Evolutionary conservation across 257 asterid genomes (phyloP), one percentile per base, ranked within the genome.

Genomic region (Avicennia marina): DNA sequence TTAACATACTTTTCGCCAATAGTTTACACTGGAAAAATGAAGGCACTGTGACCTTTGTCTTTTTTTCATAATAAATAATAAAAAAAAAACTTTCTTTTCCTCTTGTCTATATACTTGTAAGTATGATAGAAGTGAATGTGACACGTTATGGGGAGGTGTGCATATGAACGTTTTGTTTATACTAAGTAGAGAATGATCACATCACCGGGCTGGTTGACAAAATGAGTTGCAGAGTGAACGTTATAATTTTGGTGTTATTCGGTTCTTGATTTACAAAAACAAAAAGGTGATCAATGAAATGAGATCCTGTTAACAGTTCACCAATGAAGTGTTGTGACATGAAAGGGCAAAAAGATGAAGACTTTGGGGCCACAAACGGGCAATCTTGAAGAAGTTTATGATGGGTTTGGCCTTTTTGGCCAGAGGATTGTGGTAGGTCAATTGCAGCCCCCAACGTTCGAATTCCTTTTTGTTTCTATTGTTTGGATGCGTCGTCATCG

Each of bases 91-190:
- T 4, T 6, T n/a, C n/a, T n/a, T n/a, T n/a, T n/a, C n/a, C n/a
- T n/a, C n/a, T n/a, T n/a, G n/a, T n/a, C n/a, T n/a, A n/a, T n/a
- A n/a, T n/a, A n/a, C n/a, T n/a, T n/a, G n/a, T n/a, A n/a, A n/a
- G n/a, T n/a, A 44, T 2, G 67, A 52, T 63, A 42, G 47, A 68
- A 60, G 66, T 40, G 81, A 68, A 66, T 56, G 79, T 47, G 78
- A 34, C 59, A 78, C 72, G 75, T 80, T 81, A 51, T 87, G 55
- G 94, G 86, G 72, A 13, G 62, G 32, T 60, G 95, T 72, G 94
- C 85, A 75, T 48, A 41, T 49, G 75, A 73, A 75, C 77, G 74
- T 69, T 80, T 84, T 64, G 62, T 70, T 75, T 72, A 65, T 67
- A 22, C 13, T 40, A 27, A 11, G n/a, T 16, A 50, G 46, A 36